Base-by-base conservation (phyloP, 2,329 filamentous ascomycete species). In the Phyllosticta citriasiana region DNA sequence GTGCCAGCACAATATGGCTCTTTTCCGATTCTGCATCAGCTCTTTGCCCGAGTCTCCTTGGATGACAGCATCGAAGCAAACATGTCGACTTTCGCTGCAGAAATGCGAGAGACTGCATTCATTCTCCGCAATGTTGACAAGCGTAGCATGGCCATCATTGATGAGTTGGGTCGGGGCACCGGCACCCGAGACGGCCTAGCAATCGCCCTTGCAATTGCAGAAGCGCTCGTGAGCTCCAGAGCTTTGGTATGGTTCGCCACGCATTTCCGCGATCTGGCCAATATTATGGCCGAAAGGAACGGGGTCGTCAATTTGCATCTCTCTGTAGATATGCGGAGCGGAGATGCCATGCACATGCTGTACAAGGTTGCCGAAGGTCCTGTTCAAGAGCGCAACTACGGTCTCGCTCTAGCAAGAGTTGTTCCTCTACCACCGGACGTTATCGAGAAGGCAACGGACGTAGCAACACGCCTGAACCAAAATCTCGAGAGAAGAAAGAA, bases 71-170 rank as follows among this genome's bases (percentile, higher is more conserved):
- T 96, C 24, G 90, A 96, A 75, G 87, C 88, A 16, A 97, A 96
- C 64, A 83, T 96, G 25, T 97, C 93, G 0, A 96, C 91, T 0
- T 99, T 97, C 70, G 90, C 92, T 0, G 82, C 91, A 0, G 94
- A 99, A 73, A 97, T 99, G 94, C 83, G 90, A 52, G 94, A 97
- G 68, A 95, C 93, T 77, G 91, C 92, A 0, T 96, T 95, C 71
- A 97, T 99, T 60, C 76, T 97, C 1, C 83, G 85, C 58, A 96
- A 96, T 68, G 84, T 97, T 61, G 87, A 91, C 65, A 79, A 80
- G 6, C 82, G 84, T 55, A 93, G 89, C 66, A 80, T 96, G 67
- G 85, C 87, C 1, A 88, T 99, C 56, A 84, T 99, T 57, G 94
- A 99, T 67, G 94, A 99, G 70, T 82, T 99, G 3, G 93, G 94